Base-by-base conservation (phyloP, 1,284 basidiomycete species). In the Boletellus deceptivus region DNA sequence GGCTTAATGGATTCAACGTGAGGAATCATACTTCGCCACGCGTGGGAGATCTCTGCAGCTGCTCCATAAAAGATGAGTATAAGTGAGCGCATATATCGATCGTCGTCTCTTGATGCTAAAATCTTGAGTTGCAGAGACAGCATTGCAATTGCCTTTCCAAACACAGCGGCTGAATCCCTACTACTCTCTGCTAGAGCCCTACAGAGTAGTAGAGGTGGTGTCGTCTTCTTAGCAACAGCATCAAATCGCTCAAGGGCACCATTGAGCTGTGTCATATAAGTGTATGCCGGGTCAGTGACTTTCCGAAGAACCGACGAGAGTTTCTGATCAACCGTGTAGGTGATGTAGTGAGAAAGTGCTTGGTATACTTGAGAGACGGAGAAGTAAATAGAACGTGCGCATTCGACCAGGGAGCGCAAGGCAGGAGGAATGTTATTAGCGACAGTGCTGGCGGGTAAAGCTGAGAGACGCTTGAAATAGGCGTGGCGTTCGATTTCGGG, bases 231-330 rank as follows among this genome's bases (percentile, higher is more conserved):
- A 48, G 90, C 89, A 59, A 86, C 80, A 2, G 86, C 80, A 67
- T 99, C 97, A 70, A 98, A 98, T 17, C 89, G 86, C 67, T 98
- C 97, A 40, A 99, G 79, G 1, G 92, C 85, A 52, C 86, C 83
- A 67, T 98, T 97, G 13, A 99, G 77, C 52, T 86, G 83, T 49
- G 82, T 79, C 78, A 98, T 89, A 58, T 91, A 91, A 43, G 77
- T 72, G 62, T 86, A 88, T 0, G 93, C 93, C 7, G 93, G 88
- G 58, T 92, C 88, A 53, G 96, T 80, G 20, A 95, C 89, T 61
- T 93, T 89, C 46, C 83, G 76, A 53, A 98, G 77, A 5, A 92
- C 82, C 5, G 85, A 83, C 11, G 91, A 84, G 31, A 97, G 73
- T n/a, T 92, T 82, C 54, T 95, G 93, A 62, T 95, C 89, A 47